These are phyloP conservation scores for Crotalaria pallida DNA, from an alignment of 306 rosid species.

Conservation along the genomic window DNA sequence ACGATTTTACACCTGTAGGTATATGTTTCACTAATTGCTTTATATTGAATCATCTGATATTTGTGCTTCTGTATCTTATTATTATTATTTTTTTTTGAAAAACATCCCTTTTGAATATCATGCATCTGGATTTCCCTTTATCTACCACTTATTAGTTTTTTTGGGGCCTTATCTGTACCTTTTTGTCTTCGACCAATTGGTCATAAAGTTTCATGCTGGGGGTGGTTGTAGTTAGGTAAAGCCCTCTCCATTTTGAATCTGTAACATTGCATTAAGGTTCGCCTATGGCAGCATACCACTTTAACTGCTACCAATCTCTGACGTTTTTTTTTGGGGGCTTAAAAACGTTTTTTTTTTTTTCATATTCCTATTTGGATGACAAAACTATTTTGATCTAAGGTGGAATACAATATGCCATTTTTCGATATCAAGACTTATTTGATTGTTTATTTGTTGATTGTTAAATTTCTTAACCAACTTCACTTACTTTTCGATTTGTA, in stretches of 20 bases:
- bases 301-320: too few relatives aligned
- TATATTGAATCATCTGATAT: conserved; percentile 4
- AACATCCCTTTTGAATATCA: background rate
- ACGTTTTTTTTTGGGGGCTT: background rate
- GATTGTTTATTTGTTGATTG: conserved; percentile 14
- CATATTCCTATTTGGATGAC: background rate
- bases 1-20: background rate
- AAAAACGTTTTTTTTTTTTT: background rate
- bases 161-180: too few relatives aligned
- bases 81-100: background rate
- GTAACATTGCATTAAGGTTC: too few relatives aligned
- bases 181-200: background rate
- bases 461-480: background rate
- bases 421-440: background rate
- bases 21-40: background rate
- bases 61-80: background rate
- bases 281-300: too few relatives aligned
- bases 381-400: background rate
- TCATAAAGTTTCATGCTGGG: too few relatives aligned
- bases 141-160: background rate
- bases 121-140: conserved; percentile 9
- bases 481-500: background rate
- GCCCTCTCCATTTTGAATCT: too few relatives aligned
- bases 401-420: background rate
- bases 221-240: too few relatives aligned